Evolutionary conservation across 257 asterid species (phyloP).

Genomic region (Apocynum venetum): DNA sequence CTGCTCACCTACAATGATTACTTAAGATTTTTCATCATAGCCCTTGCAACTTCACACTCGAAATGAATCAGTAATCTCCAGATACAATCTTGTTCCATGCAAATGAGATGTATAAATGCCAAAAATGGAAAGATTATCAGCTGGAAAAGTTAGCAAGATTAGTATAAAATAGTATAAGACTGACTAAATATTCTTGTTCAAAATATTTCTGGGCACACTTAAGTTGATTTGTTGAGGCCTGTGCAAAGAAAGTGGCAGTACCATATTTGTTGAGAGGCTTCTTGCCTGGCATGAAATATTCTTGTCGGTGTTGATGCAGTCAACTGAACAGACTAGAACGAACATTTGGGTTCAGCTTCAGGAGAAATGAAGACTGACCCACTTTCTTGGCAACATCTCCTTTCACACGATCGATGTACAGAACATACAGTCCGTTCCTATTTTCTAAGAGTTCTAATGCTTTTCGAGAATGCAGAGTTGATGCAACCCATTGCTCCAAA

Average conservation of each 20-base stretch:
- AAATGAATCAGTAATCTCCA: neutral
- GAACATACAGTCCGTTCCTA: conserved; percentile 67
- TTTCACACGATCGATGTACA: conserved; percentile 82
- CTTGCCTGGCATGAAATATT: neutral
- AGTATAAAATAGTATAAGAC: neutral
- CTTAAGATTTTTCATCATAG: no score
- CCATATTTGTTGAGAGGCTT: neutral
- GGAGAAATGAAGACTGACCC: conserved; percentile 50
- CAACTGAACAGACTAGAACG: conserved; percentile 54
- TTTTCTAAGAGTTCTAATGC: conserved; percentile 67
- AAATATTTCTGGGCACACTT: neutral
- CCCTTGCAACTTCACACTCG: no score
- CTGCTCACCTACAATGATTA: no score
- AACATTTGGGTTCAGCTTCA: conserved; percentile 50
- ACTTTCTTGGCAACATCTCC: conserved; percentile 66
- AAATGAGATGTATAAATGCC: neutral
- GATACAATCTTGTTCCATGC: neutral
- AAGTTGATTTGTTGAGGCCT: neutral
- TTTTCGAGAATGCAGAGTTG: conserved; percentile 62
- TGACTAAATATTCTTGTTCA: neutral
- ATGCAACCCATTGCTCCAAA: conserved; percentile 77
- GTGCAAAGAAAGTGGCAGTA: neutral
- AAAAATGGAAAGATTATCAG: neutral
- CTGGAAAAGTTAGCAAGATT: neutral
- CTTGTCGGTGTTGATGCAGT: conserved; percentile 10